Conservation (phyloP, 2,329 filamentous ascomycete genomes). For the Esteya vermicola region DNA sequence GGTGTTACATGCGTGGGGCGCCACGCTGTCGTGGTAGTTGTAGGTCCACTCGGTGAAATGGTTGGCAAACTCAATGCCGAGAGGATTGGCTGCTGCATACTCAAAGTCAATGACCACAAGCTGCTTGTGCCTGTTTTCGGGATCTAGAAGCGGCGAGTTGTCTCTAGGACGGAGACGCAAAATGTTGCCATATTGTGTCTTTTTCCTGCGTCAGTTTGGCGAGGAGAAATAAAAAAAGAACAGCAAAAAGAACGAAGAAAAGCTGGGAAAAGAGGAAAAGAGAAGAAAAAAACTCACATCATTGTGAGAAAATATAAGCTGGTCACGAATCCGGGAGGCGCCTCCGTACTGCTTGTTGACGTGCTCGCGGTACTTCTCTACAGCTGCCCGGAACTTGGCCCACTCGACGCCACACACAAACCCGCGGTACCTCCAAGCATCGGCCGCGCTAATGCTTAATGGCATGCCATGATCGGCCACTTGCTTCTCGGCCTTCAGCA, state of each 20-base stretch:
- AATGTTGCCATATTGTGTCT: constrained; percentile 98
- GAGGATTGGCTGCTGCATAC: constrained; percentile 79
- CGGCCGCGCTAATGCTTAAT: too few species aligned
- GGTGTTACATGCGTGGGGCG: constrained; percentile 53
- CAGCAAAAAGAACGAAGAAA: not conserved
- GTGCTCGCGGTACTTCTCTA: constrained; percentile 65
- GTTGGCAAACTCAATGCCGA: constrained; percentile 86
- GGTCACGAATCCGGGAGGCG: constrained; percentile 49
- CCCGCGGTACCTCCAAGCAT: constrained; percentile 54
- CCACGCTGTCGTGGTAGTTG: constrained; percentile 71
- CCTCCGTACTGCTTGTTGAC: constrained; percentile 61
- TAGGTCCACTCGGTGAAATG: constrained; percentile 98
- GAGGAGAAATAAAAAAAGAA: not conserved
- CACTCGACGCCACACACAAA: constrained; percentile 76
- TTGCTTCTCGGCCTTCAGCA: constrained; percentile 22
- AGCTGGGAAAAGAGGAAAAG: not conserved
- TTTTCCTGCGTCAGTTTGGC: constrained; percentile 1
- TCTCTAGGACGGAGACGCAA: constrained; percentile 56
- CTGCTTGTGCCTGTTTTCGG: constrained; percentile 89
- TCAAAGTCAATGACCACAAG: constrained; percentile 97
- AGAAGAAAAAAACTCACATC: constrained; percentile 48
- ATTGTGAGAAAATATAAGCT: constrained; percentile 90
- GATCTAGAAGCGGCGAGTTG: constrained; percentile 74
- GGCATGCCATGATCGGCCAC: not conserved
- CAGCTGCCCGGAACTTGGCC: constrained; percentile 57